Base-by-base conservation (phyloP, 176 grass and related monocot genomes). In the Avena eriantha region DNA sequence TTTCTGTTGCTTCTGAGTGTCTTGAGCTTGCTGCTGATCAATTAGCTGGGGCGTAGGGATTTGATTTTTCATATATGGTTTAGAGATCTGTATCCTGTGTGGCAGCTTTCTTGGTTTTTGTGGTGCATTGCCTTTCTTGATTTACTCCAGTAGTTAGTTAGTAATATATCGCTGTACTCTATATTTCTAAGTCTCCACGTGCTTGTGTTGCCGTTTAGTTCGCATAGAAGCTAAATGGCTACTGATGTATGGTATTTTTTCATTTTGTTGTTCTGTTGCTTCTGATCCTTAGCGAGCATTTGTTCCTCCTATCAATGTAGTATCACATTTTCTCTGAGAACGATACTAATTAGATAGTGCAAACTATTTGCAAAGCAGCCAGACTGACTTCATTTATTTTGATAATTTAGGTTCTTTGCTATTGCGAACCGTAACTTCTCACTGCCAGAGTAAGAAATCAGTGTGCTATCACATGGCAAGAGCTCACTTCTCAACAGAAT, bases 401-500 rank as follows among this genome's bases (percentile, higher is more conserved):
- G 43, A 64, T 92, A 34, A 76, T 82, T 90, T 90, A 88, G 90
- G 90, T 57, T 87, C 70, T 33, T 72, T 77, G 43, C 45, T 80
- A 76, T 72, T 18, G 22, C 83, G 51, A 80, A 29, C 82, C 36
- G 77, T 72, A 64, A 73, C 66, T 78, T 83, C 85, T 79, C 83
- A 87, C n/a, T 80, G 82, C 60, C 3, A 12, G 47, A 76, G 19
- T 85, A 71, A 77, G 34, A 78, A 90, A 90, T 17, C 88, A 81
- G 16, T 77, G 72, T 73, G 17, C 47, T 87, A 50, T 85, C 79
- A 76, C 33, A 76, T 86, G 24, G 1, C 66, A 49, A 76, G 8
- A n/a, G 73, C 83, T 80, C 83, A 82, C 56, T 94, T 91, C 56
- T 93, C 94, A 10, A 93, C 97, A 53, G 91, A 89, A 89, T 84